phyloP scores from a whole-genome alignment of 1,284 basidiomycete species.

The Cutaneotrichosporon curvatum region DNA sequence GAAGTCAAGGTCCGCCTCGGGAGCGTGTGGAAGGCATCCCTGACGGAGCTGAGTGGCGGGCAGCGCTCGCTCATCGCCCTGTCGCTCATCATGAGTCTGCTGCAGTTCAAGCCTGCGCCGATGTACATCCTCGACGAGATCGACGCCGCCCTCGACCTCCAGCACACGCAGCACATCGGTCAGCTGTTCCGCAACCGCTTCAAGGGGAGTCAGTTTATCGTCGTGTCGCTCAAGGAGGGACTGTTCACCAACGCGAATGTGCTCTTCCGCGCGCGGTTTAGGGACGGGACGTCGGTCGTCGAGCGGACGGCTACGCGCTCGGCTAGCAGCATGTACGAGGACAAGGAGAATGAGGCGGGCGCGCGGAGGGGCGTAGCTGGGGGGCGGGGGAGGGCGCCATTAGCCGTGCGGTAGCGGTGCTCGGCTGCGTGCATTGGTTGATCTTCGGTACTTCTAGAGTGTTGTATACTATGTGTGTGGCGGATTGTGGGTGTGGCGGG shows the following conservation, averaged over 20 bases:
- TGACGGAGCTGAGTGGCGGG: constrained; percentile 94
- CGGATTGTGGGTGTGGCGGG: no score
- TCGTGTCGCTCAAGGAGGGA: constrained; percentile 94
- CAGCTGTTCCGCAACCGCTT: constrained; percentile 95
- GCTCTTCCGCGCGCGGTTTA: constrained; percentile 82
- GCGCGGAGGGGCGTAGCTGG: not conserved
- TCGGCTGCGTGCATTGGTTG: not conserved
- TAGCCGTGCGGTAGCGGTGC: not conserved
- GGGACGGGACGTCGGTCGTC: constrained; percentile 85
- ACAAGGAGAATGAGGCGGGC: constrained; percentile 2
- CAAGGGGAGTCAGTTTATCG: constrained; percentile 91
- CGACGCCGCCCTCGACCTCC: constrained; percentile 90
- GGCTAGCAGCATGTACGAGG: constrained; percentile 8
- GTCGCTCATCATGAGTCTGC: constrained; percentile 92
- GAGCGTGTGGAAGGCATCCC: constrained; percentile 90
- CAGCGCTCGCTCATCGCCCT: constrained; percentile 95
- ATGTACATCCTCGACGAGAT: constrained; percentile 99
- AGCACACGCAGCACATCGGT: constrained; percentile 94
- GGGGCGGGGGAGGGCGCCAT: not conserved
- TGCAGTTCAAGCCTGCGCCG: constrained; percentile 98
- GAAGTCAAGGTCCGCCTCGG: constrained; percentile 97
- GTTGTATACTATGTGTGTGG: no score
- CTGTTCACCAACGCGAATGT: constrained; percentile 98
- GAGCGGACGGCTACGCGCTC: constrained; percentile 50
- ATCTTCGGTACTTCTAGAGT: no score